Conservation (phyloP, 2,329 filamentous ascomycete genomes). For the Fusarium austroafricanum region DNA sequence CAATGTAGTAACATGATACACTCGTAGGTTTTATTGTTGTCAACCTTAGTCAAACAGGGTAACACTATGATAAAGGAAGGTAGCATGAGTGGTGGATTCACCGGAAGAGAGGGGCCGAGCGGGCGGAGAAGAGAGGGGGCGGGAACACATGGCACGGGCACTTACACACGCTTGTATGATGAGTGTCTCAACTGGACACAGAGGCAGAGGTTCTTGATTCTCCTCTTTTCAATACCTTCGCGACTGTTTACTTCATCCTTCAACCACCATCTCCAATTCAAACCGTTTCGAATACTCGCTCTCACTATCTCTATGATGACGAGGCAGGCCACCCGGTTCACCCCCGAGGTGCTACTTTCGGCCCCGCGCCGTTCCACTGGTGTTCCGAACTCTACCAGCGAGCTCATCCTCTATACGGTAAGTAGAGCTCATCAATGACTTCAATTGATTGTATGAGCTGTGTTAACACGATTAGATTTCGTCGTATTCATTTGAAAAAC, state of each 20-base stretch:
- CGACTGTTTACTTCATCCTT: neutral
- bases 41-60: neutral
- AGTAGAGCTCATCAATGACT: slow-evolving; percentile 29
- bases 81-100: slow-evolving; percentile 23
- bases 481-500: slow-evolving; percentile 82
- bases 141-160: slow-evolving; percentile 4
- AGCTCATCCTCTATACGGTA: slow-evolving; percentile 73
- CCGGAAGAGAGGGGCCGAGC: slow-evolving; percentile 40
- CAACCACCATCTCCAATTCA: neutral
- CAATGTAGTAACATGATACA: neutral
- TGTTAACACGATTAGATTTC: slow-evolving; percentile 61
- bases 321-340: slow-evolving; percentile 76
- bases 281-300: neutral
- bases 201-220: slow-evolving; percentile 16
- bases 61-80: slow-evolving; percentile 17
- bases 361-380: slow-evolving; percentile 78
- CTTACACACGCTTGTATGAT: slow-evolving; percentile 25
- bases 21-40: neutral
- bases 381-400: slow-evolving; percentile 75
- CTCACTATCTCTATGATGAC: slow-evolving; percentile 66
- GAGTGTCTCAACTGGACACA: slow-evolving; percentile 31
- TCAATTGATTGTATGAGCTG: neutral
- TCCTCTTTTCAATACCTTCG: slow-evolving; percentile 9
- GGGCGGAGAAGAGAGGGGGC: slow-evolving; percentile 31
- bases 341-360: slow-evolving; percentile 80